phyloP scores from a whole-genome alignment of 1,139 yeast genomes.

The Yamadazyma triangularis region DNA sequence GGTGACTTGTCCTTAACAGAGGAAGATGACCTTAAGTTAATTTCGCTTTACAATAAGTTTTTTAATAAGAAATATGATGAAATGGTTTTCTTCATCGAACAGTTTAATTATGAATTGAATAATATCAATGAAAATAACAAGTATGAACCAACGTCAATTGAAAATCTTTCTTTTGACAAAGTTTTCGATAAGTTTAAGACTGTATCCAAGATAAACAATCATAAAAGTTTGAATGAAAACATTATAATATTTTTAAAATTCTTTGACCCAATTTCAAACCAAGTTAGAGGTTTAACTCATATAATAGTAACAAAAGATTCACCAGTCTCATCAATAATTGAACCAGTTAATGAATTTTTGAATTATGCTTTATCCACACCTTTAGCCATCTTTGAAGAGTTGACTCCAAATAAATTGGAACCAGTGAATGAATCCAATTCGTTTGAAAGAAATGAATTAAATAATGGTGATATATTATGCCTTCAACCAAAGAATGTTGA shows the following conservation, averaged over 20 bases:
- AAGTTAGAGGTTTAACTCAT: constrained; percentile 61
- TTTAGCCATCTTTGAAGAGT: constrained; percentile 62
- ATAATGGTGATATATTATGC: constrained; percentile 75
- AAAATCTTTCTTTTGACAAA: constrained; percentile 2
- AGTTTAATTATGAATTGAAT: constrained; percentile 29
- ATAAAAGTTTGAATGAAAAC: constrained; percentile 15
- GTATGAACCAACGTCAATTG: background rate
- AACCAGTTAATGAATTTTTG: constrained; percentile 40
- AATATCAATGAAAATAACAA: constrained; percentile 10
- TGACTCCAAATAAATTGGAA: constrained; percentile 61
- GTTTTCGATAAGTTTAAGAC: constrained; percentile 1
- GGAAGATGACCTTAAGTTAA: constrained; percentile 21
- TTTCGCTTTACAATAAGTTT: constrained; percentile 36
- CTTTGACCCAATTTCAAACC: constrained; percentile 57
- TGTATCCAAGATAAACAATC: constrained; percentile 1
- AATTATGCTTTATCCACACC: constrained; percentile 37
- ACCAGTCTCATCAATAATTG: constrained; percentile 39
- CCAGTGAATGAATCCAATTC: constrained; percentile 38
- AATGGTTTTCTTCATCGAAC: constrained; percentile 48
- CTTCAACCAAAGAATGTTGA: constrained; percentile 35
- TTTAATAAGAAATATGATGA: constrained; percentile 41
- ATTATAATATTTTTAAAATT: constrained; percentile 62
- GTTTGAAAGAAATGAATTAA: constrained; percentile 62
- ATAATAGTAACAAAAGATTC: constrained; percentile 51
- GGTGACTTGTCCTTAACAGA: constrained; percentile 38